Conservation (phyloP, 1,139 yeast species). For the Geotrichum siamense region DNA sequence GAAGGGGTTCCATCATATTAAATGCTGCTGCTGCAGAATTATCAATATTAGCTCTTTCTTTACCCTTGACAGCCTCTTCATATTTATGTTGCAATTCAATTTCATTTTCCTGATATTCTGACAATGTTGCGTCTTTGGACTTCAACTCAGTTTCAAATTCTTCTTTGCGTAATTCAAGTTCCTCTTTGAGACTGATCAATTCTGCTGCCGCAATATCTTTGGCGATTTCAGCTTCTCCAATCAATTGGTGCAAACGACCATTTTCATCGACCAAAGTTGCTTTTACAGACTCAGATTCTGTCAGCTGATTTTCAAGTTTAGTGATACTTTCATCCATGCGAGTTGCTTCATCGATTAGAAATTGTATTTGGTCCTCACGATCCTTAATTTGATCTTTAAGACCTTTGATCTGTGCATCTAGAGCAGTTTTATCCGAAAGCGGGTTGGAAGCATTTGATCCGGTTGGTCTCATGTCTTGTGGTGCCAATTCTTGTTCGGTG, state of each 20-base stretch:
- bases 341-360: conserved; percentile 29
- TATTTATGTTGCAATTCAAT: conserved; percentile 19
- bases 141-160: conserved; percentile 18
- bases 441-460: not conserved
- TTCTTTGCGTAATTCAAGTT: conserved; percentile 7
- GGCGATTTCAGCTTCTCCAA: conserved; percentile 26
- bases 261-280: conserved; percentile 32
- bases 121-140: conserved; percentile 6
- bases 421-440: not conserved
- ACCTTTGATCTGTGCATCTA: not conserved
- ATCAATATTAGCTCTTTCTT: conserved; percentile 20
- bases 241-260: conserved; percentile 28
- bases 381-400: conserved; percentile 22
- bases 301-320: conserved; percentile 28
- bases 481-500: not conserved
- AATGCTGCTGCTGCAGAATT: not conserved
- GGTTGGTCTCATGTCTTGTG: not conserved
- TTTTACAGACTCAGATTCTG: conserved; percentile 29
- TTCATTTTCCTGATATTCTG: conserved; percentile 16
- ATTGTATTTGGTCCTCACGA: conserved; percentile 30
- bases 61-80: conserved; percentile 20
- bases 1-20: conserved; percentile 3
- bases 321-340: conserved; percentile 28
- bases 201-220: conserved; percentile 18
- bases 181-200: conserved; percentile 7